Evolutionary conservation across 2,329 filamentous ascomycete species (phyloP), one percentile per base, ranked within the genome.

Genomic region (Acrodontium crateriforme): DNA sequence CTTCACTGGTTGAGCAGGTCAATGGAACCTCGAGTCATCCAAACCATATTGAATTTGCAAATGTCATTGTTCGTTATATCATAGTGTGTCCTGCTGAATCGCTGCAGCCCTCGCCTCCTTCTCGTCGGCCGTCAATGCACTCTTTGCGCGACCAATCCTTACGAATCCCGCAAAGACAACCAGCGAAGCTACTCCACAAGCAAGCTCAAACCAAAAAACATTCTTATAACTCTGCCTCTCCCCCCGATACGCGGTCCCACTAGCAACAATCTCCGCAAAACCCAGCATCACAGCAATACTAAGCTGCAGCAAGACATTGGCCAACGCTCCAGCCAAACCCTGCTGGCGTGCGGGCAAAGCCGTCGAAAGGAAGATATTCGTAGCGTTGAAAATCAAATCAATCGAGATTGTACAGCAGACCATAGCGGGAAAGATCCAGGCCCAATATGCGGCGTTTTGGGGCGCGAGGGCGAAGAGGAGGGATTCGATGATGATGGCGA

Each of bases 311-410:
- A 82, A 54, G 25, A 69, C 73, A 53, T 79, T 82, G 44, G 79
- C 73, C 9, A 84, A 51, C 0, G 72, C 78, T 1, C 78, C 77
- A 0, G 78, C 79, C 0, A 82, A 59, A 0, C 77, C 78, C 47
- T 87, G 80, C 27, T 72, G 63, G 9, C 67, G 63, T 4, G 62
- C 60, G 0, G 78, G 76, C 37, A 84, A 59, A 9, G 67, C 69
- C 0, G 78, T 83, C 0, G 78, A 83, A 26, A 53, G 78, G 53
- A 80, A 85, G 34, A 85, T 68, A 43, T 78, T 84, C 11, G 74
- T 69, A 1, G 84, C 67, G 45, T 77, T 82, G 55, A 76, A 84
- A 5, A 71, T 72, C 30, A 84, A 71, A 44, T 87, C 80, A 34
- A 84, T 72, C 11, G 75, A 78, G 18, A 84, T 60, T 0, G 79